phyloP scores from a whole-genome alignment of 2,329 filamentous ascomycete species.

The Botryotinia globosa region DNA sequence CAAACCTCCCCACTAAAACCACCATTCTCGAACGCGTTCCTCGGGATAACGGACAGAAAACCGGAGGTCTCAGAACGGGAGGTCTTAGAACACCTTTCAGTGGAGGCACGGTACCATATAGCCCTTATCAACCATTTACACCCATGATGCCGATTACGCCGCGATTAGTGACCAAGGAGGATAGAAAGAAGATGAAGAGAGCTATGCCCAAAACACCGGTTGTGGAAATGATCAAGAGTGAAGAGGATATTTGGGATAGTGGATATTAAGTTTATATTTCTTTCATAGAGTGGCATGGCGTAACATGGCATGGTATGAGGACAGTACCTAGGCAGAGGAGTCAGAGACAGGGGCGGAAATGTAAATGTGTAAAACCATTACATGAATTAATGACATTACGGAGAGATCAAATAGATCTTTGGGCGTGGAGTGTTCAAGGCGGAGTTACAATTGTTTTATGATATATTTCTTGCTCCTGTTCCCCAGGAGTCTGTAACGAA shows the following conservation, averaged over 20 bases:
- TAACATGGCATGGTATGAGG: not conserved
- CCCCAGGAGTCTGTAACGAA: not conserved
- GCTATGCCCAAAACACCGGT: conserved; percentile 60
- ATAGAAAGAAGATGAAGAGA: conserved; percentile 66
- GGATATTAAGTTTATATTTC: conserved; percentile 29
- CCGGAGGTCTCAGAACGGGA: conserved; percentile 49
- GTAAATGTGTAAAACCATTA: not conserved
- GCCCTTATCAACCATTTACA: conserved; percentile 76
- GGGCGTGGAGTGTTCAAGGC: not conserved
- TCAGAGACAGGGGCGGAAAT: not conserved
- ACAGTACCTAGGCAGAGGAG: not conserved
- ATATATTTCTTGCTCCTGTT: not conserved
- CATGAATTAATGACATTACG: not conserved
- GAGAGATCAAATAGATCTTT: not conserved
- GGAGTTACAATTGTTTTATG: not conserved
- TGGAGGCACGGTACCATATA: conserved; percentile 65
- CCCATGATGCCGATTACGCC: conserved; percentile 74
- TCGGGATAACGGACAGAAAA: conserved; percentile 48
- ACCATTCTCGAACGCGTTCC: conserved; percentile 58
- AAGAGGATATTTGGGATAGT: conserved; percentile 60
- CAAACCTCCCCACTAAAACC: conserved; percentile 52
- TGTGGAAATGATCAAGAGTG: conserved; percentile 57
- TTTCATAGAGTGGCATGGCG: not conserved
- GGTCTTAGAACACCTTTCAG: conserved; percentile 61
- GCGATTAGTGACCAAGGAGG: conserved; percentile 66